These are phyloP conservation scores for Thymus quinquecostatus DNA, from an alignment of 257 asterid species.

Conservation along the genomic window DNA sequence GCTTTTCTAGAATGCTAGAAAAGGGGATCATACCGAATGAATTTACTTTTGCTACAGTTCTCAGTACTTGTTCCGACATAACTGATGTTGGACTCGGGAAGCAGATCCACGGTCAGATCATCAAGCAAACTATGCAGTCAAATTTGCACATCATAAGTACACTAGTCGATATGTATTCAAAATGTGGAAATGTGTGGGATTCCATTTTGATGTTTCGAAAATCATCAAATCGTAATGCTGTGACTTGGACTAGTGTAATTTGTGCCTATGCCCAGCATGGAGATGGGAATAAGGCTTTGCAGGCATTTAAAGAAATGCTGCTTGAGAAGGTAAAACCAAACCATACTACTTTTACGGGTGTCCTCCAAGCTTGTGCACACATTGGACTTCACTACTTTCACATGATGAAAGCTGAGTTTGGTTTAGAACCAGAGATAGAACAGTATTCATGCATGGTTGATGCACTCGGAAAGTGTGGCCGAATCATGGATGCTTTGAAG, in stretches of 20 bases:
- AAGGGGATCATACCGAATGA: no score
- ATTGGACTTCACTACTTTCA: slow-evolving; percentile 51
- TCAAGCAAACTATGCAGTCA: slow-evolving; percentile 63
- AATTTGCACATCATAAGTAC: slow-evolving; percentile 63
- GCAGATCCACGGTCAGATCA: slow-evolving; percentile 86
- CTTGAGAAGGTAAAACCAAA: slow-evolving; percentile 57
- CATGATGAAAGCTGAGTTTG: slow-evolving; percentile 57
- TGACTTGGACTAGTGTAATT: slow-evolving; percentile 82
- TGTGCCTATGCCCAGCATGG: slow-evolving; percentile 87
- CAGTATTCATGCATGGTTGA: slow-evolving; percentile 92
- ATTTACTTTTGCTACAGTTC: slow-evolving; percentile 74
- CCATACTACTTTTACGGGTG: slow-evolving; percentile 83
- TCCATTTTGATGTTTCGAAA: slow-evolving; percentile 68
- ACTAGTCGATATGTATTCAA: slow-evolving; percentile 92
- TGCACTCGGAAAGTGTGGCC: slow-evolving; percentile 54
- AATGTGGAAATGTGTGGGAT: slow-evolving; percentile 81
- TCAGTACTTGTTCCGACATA: slow-evolving; percentile 77
- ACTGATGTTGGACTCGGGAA: slow-evolving; percentile 81
- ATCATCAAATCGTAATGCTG: slow-evolving; percentile 54
- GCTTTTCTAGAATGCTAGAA: slow-evolving; percentile 28
- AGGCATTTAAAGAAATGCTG: slow-evolving; percentile 56
- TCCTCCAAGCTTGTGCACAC: slow-evolving; percentile 88
- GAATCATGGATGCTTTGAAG: slow-evolving; percentile 53
- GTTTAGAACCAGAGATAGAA: slow-evolving; percentile 67
- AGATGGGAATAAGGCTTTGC: slow-evolving; percentile 31